Evolutionary conservation across 805 yeast species (phyloP).

Genomic region (Myxozyma melibiosi): DNA sequence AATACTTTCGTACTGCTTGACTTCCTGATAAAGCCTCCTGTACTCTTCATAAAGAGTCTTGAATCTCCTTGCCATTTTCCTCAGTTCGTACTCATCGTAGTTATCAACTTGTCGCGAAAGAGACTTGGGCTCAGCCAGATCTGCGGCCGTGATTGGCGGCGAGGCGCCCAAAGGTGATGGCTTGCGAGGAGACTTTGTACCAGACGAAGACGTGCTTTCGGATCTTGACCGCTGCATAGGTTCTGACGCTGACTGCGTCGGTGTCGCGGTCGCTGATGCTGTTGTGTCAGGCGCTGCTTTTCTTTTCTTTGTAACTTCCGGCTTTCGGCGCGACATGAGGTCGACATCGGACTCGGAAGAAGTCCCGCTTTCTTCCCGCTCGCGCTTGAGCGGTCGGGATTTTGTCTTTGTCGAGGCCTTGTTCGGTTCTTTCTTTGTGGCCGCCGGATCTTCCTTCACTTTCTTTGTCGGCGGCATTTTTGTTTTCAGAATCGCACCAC

Average conservation of each 20-base stretch:
- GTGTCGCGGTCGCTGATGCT: neutral
- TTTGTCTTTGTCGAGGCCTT: neutral
- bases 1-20: conserved; percentile 18
- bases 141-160: conserved; percentile 28
- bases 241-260: neutral
- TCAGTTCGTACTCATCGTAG: conserved; percentile 22
- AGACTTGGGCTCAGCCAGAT: conserved; percentile 10
- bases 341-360: conserved; percentile 7
- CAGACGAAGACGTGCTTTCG: conserved; percentile 9
- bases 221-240: conserved; percentile 9
- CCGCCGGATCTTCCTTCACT: conserved; percentile 11
- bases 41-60: conserved; percentile 25
- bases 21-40: conserved; percentile 17
- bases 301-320: conserved; percentile 1
- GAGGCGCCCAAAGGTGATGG: conserved; percentile 32
- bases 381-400: conserved; percentile 3
- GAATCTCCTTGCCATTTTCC: conserved; percentile 25
- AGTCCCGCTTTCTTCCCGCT: neutral
- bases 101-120: neutral
- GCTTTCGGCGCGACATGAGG: conserved; percentile 7
- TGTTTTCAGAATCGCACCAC: conserved; percentile 40
- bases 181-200: conserved; percentile 26
- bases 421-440: neutral
- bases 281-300: neutral
- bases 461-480: conserved; percentile 26